These are phyloP conservation scores for Termitomyces sp. DNA, from an alignment of 768 basidiomycete species.

Conservation along the genomic window DNA sequence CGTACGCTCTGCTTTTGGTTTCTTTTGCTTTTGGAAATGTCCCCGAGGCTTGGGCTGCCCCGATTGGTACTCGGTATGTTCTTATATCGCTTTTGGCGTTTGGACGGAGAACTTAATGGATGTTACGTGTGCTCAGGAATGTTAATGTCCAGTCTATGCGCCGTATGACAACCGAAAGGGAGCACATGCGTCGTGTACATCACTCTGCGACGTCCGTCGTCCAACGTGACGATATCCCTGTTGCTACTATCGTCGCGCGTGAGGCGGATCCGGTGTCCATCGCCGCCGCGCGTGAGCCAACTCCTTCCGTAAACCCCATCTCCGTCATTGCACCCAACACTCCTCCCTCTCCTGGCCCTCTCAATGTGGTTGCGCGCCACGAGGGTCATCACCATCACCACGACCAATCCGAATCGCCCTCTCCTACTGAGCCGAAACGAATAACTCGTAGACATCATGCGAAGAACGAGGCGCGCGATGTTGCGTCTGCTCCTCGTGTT, in stretches of 20 bases:
- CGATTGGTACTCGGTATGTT: slow-evolving; percentile 12
- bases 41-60: slow-evolving; percentile 10
- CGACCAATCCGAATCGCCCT: background rate
- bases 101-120: background rate
- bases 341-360: background rate
- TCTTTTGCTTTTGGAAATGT: slow-evolving; percentile 7
- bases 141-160: slow-evolving; percentile 9
- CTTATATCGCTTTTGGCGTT: background rate
- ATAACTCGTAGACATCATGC: slow-evolving; percentile 1
- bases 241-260: background rate
- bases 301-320: background rate
- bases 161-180: slow-evolving; percentile 2
- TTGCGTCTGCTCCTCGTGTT: background rate
- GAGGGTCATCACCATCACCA: background rate
- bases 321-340: background rate
- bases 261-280: background rate
- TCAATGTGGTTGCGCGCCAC: background rate
- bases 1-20: slow-evolving; percentile 10
- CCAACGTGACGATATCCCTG: background rate
- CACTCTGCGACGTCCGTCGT: slow-evolving; percentile 8
- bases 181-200: slow-evolving; percentile 5
- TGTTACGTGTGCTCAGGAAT: background rate
- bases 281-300: background rate
- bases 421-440: background rate
- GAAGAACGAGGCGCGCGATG: slow-evolving; percentile 5